Base-by-base conservation (phyloP, 768 basidiomycete genomes). In the Paxillus ammoniavirescens region DNA sequence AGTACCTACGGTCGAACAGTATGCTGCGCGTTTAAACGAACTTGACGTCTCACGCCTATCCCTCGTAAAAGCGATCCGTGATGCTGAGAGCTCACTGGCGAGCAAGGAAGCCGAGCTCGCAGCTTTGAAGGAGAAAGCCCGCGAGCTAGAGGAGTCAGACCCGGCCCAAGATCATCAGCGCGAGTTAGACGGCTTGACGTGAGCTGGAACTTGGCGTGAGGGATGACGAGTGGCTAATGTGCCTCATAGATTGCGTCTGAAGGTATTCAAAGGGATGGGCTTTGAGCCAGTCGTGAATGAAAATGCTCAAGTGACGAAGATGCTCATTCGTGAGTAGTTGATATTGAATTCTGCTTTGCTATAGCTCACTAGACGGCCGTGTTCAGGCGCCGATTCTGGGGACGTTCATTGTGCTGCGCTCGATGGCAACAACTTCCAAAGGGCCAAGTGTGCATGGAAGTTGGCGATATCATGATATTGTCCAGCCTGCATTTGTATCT, bases 1-100 rank as follows among this genome's bases (percentile, higher is more conserved):
- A 33, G 82, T 90, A n/a, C 84, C 85, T 10, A 85, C 87, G 15
- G 78, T 80, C 23, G 79, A 83, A 54, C 77, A 79, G 3, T 87
- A 91, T 61, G 74, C 77, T 2, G 72, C 78, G 5, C 75, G 74
- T 14, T 67, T 91, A 43, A 87, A 89, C 58, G 80, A 84, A 47
- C 77, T 89, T 1, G 89, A 91, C 55, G 74, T 66, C 37, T 78
- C 77, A 6, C 79, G 82, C 31, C 66, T 90, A 43, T 82, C 86
- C 14, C 76, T 90, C 14, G 83, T 78, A 21, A 92, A 92, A 62
- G 81, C 86, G 5, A 87, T 91, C 57, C 84, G 85, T 47, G 89
- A 91, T 58, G 76, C 79, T 2, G 88, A 92, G 70, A 77, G 80
- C 38, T 67, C 81, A 43, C 66, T 87, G 6, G 82, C 82, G 6